Conservation (phyloP, 2,329 filamentous ascomycete species). For the Alternaria gansuensis region DNA sequence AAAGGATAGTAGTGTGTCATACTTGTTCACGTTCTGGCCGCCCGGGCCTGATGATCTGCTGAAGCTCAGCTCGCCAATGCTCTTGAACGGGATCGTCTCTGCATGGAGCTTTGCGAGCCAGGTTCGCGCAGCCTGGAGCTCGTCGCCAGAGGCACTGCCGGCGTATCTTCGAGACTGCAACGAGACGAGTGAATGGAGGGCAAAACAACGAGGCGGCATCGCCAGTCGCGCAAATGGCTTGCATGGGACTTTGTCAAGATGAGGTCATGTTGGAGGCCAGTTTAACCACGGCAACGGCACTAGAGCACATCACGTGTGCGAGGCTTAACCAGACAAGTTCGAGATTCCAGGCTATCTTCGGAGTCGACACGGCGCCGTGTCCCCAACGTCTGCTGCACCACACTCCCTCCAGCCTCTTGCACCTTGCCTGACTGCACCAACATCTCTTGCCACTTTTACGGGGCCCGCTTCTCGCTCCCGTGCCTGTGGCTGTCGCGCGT, state of each 20-base stretch:
- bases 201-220: slow-evolving; percentile 8
- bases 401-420: slow-evolving; percentile 10
- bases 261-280: slow-evolving; percentile 23
- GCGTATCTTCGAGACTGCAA: slow-evolving; percentile 8
- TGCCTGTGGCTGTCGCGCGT: slow-evolving; percentile 16
- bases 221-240: background rate
- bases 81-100: slow-evolving; percentile 62
- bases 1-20: slow-evolving; percentile 29
- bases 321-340: slow-evolving; percentile 14
- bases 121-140: slow-evolving; percentile 58
- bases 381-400: slow-evolving; percentile 32
- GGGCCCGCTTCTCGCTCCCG: slow-evolving; percentile 20
- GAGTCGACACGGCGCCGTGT: slow-evolving; percentile 19
- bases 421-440: slow-evolving; percentile 22
- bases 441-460: slow-evolving; percentile 28
- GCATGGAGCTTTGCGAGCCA: slow-evolving; percentile 66
- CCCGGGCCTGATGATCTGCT: slow-evolving; percentile 71
- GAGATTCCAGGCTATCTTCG: slow-evolving; percentile 20
- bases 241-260: slow-evolving; percentile 24
- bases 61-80: slow-evolving; percentile 67
- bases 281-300: slow-evolving; percentile 10
- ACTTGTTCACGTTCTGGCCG: slow-evolving; percentile 76
- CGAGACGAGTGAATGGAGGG: background rate
- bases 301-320: slow-evolving; percentile 18
- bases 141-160: slow-evolving; percentile 36